phyloP scores from a whole-genome alignment of 495 filamentous ascomycete species.

The Xeromyces bisporus region DNA sequence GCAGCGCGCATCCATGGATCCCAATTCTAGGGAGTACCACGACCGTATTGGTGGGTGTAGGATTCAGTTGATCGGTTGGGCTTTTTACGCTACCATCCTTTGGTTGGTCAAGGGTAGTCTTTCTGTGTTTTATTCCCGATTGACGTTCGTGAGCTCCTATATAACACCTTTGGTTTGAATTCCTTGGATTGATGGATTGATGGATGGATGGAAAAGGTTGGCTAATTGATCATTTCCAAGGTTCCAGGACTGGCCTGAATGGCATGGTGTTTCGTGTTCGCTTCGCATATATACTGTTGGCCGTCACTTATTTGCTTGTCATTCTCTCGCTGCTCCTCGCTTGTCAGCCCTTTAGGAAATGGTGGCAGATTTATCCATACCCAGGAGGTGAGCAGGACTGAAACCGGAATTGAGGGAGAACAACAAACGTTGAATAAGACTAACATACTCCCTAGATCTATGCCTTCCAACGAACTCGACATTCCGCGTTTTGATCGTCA shows the following conservation, averaged over 20 bases:
- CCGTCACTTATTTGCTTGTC: constrained; percentile 34
- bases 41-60: constrained; percentile 39
- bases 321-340: constrained; percentile 35
- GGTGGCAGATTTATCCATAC: constrained; percentile 42
- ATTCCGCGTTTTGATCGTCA: no score
- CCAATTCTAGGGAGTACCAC: constrained; percentile 27
- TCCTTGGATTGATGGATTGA: no score
- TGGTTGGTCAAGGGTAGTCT: constrained; percentile 44
- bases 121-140: constrained; percentile 41
- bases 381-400: constrained; percentile 41
- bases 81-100: constrained; percentile 36
- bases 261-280: constrained; percentile 34
- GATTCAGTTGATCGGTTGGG: constrained; percentile 41
- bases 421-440: no score
- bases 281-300: constrained; percentile 35
- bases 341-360: constrained; percentile 35
- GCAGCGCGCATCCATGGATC: constrained; percentile 24
- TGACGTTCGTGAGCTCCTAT: constrained; percentile 30
- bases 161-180: no score
- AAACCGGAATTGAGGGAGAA: no score
- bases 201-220: no score
- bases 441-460: no score
- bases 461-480: no score
- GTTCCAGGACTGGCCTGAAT: constrained; percentile 25
- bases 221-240: not conserved